phyloP scores from a whole-genome alignment of 495 filamentous ascomycete genomes.

The Penicillium macrosclerotiorum region DNA sequence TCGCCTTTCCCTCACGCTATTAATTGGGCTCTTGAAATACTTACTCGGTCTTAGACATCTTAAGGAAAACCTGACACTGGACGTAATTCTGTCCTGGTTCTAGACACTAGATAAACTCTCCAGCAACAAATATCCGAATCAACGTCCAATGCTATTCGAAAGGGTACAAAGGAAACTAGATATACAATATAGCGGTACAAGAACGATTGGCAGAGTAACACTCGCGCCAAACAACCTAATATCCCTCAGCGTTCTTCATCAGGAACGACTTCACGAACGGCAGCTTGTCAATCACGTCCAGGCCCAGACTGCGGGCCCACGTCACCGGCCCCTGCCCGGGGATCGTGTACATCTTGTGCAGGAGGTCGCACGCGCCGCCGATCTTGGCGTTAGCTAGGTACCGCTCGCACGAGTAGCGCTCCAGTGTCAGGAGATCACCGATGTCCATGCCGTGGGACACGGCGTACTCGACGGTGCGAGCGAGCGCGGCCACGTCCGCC shows the following conservation, averaged over 20 bases:
- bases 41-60: too few species aligned
- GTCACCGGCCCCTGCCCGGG: conserved; percentile 70
- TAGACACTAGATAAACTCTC: too few species aligned
- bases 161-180: conserved; percentile 11
- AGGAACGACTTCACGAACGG: conserved; percentile 77
- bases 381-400: conserved; percentile 83
- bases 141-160: neutral
- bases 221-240: conserved; percentile 7
- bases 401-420: conserved; percentile 73
- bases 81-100: too few species aligned
- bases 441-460: conserved; percentile 84
- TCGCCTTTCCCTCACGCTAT: too few species aligned
- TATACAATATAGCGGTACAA: conserved; percentile 18
- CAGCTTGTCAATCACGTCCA: conserved; percentile 74
- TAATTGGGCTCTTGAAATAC: too few species aligned
- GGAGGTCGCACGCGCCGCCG: conserved; percentile 84
- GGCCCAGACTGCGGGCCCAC: conserved; percentile 69
- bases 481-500: conserved; percentile 77
- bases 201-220: neutral
- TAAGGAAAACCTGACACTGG: too few species aligned
- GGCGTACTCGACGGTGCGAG: conserved; percentile 69
- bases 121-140: too few species aligned
- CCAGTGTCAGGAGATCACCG: conserved; percentile 68
- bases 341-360: conserved; percentile 88
- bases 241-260: conserved; percentile 85